Conservation (phyloP, 192 early-diverging fungal genomes). For the Coemansia sp. region DNA sequence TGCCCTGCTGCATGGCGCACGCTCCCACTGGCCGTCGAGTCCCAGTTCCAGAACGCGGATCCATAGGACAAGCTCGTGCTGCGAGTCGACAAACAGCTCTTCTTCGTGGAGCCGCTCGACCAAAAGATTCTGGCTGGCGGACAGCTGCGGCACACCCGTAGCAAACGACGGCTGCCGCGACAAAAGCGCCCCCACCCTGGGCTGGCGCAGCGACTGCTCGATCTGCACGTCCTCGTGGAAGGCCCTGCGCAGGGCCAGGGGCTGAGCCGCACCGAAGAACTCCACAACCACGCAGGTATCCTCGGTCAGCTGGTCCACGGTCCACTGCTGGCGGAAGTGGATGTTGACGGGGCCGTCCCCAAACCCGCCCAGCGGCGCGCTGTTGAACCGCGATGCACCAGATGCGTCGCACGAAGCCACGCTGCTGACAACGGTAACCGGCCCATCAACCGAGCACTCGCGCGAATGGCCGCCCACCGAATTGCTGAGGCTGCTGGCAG, state of each 20-base stretch:
- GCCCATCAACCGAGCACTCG: neutral
- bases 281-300: conserved; percentile 37
- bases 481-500: neutral
- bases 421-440: neutral
- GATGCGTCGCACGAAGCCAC: neutral
- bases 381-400: neutral
- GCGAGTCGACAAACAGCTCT: conserved; percentile 62
- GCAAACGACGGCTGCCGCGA: neutral
- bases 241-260: conserved; percentile 32
- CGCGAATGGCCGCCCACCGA: neutral
- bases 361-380: conserved; percentile 31
- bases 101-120: conserved; percentile 55
- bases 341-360: conserved; percentile 40
- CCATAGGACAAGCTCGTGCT: conserved; percentile 68
- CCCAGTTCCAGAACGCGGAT: conserved; percentile 67
- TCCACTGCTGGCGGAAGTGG: conserved; percentile 44
- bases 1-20: conserved; percentile 8
- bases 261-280: conserved; percentile 38
- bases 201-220: conserved; percentile 27
- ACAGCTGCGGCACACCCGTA: neutral
- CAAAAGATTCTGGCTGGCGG: conserved; percentile 34
- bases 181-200: neutral
- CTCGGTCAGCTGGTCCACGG: conserved; percentile 23
- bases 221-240: conserved; percentile 50
- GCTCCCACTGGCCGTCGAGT: conserved; percentile 60